phyloP scores from a whole-genome alignment of 805 yeast species.

The Tetrapisispora namnaoensis region DNA sequence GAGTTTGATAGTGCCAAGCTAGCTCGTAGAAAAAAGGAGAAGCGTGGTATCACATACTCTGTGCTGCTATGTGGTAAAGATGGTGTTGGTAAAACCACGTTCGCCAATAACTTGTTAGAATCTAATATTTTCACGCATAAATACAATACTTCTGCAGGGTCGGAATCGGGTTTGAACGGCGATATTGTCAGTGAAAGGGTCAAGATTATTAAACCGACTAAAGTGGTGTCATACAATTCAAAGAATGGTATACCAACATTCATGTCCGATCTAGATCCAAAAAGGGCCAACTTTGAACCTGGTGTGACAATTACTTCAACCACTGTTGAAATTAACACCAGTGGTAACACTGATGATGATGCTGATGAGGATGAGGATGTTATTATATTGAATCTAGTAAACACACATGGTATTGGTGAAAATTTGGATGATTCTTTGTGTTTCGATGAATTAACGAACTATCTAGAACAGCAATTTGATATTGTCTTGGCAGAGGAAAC shows the following conservation, averaged over 20 bases:
- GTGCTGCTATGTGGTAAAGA: conserved; percentile 63
- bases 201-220: conserved; percentile 24
- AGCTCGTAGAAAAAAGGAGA: conserved; percentile 50
- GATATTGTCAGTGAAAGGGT: conserved; percentile 14
- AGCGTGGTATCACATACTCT: conserved; percentile 65
- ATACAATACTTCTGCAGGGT: conserved; percentile 32
- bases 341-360: background rate
- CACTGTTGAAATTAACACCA: conserved; percentile 24
- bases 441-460: conserved; percentile 53
- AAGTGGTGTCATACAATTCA: conserved; percentile 46
- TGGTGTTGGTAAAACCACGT: conserved; percentile 73
- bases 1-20: conserved; percentile 16
- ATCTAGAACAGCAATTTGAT: conserved; percentile 69
- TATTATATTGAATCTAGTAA: conserved; percentile 55
- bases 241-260: conserved; percentile 51
- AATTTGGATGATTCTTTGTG: conserved; percentile 64
- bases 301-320: conserved; percentile 59
- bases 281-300: conserved; percentile 52
- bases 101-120: conserved; percentile 57
- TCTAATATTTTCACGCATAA: conserved; percentile 53
- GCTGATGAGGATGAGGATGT: conserved; percentile 17
- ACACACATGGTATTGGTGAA: conserved; percentile 73
- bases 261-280: conserved; percentile 53
- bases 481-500: conserved; percentile 78
- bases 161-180: conserved; percentile 5